Evolutionary conservation across 306 rosid species (phyloP).

Genomic region (Citrullus colocynthis): DNA sequence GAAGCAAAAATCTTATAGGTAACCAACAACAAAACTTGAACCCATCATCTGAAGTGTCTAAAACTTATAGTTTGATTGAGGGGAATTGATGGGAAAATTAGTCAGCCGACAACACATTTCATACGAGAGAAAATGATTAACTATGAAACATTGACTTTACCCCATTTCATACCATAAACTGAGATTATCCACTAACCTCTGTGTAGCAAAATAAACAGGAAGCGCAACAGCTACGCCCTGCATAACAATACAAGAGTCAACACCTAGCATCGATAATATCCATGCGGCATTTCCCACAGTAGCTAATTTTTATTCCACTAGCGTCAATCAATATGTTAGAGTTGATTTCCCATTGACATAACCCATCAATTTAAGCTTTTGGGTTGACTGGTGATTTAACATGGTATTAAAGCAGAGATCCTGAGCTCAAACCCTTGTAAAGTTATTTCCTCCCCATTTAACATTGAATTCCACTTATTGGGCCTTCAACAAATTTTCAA

Average conservation of each 20-base stretch:
- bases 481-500: too few relatives aligned
- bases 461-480: too few relatives aligned
- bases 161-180: background rate
- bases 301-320: background rate
- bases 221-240: constrained; percentile 97
- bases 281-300: background rate
- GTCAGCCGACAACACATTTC: background rate
- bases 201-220: constrained; percentile 89
- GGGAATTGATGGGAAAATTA: background rate
- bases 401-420: too few relatives aligned
- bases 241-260: background rate
- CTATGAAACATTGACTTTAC: background rate
- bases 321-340: background rate
- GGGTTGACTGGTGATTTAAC: too few relatives aligned
- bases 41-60: background rate
- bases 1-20: background rate
- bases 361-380: too few relatives aligned
- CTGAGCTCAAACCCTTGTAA: too few relatives aligned
- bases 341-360: too few relatives aligned
- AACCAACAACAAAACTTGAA: background rate
- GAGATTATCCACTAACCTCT: constrained; percentile 36
- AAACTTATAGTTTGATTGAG: background rate
- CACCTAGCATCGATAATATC: background rate
- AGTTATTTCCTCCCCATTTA: too few relatives aligned
- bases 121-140: background rate